Evolutionary conservation across 2,329 filamentous ascomycete species (phyloP).

Genomic region (Xylaria sp.): DNA sequence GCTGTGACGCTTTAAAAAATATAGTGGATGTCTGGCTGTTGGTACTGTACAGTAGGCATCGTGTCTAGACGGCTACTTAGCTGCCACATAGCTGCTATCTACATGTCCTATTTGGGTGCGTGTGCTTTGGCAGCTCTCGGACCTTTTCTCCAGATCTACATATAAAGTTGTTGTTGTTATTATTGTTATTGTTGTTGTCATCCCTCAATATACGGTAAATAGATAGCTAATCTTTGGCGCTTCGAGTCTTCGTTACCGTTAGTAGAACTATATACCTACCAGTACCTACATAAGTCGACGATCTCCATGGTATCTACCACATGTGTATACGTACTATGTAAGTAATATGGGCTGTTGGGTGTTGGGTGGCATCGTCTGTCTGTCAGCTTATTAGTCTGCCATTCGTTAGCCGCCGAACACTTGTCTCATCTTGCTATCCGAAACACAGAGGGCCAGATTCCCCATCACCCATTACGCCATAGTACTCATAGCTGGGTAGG

Average conservation of each 20-base stretch:
- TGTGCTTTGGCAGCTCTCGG: constrained; percentile 16
- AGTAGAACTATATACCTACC: not conserved
- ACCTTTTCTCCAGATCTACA: not conserved
- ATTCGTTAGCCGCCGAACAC: constrained; percentile 44
- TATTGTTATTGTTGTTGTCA: not conserved
- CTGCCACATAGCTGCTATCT: too few species aligned
- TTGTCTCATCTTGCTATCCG: constrained; percentile 45
- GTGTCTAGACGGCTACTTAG: constrained; percentile 7
- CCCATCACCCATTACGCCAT: constrained; percentile 34
- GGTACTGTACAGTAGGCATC: constrained; percentile 11
- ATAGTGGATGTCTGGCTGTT: constrained; percentile 9
- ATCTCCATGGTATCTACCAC: too few species aligned
- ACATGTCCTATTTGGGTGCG: not conserved
- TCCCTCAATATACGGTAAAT: not conserved
- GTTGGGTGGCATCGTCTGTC: constrained; percentile 2
- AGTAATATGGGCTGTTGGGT: constrained; percentile 1
- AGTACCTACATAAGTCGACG: too few species aligned
- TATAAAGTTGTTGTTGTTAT: not conserved
- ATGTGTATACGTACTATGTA: not conserved
- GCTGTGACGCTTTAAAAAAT: constrained; percentile 18
- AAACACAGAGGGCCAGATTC: constrained; percentile 40
- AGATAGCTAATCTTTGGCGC: constrained; percentile 11
- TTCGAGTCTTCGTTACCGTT: constrained; percentile 8
- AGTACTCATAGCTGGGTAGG: constrained; percentile 7
- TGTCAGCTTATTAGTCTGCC: constrained; percentile 21